These are phyloP conservation scores for Coffea eugenioides DNA, from an alignment of 257 asterid species.

Conservation along the genomic window DNA sequence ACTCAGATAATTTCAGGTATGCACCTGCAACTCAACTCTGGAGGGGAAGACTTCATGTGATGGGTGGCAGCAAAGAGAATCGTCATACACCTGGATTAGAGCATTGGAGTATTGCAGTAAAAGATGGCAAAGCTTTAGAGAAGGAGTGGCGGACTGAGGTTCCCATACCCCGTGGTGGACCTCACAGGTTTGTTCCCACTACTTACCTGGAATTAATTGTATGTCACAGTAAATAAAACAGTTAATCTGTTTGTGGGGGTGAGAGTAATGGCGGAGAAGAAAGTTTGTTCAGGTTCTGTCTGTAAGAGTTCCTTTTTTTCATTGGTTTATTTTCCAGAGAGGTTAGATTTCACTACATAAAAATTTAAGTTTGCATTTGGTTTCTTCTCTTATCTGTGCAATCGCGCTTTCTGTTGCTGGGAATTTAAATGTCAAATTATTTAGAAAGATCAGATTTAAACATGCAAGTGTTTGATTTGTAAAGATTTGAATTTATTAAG, in stretches of 20 bases:
- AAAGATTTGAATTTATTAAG: background rate
- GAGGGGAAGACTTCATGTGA: slow-evolving; percentile 93
- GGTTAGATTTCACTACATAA: background rate
- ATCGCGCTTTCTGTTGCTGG: background rate
- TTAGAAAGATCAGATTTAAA: background rate
- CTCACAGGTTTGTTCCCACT: slow-evolving; percentile 62
- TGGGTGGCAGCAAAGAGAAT: slow-evolving; percentile 97
- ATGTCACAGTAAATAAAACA: background rate
- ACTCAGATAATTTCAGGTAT: slow-evolving; percentile 52
- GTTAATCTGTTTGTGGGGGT: background rate
- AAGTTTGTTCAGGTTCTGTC: background rate
- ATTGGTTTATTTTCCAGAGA: background rate
- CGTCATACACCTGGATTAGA: slow-evolving; percentile 69
- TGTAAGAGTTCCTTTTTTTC: background rate
- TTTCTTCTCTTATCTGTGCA: background rate
- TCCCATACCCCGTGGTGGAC: slow-evolving; percentile 96
- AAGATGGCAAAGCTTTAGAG: slow-evolving; percentile 78
- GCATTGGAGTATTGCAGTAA: slow-evolving; percentile 92
- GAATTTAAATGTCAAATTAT: background rate
- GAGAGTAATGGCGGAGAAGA: background rate
- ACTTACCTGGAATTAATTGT: slow-evolving; percentile 14
- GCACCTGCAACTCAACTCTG: slow-evolving; percentile 96
- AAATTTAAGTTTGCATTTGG: background rate
- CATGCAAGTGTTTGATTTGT: background rate
- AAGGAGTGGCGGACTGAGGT: slow-evolving; percentile 74